Evolutionary conservation across 768 basidiomycete genomes (phyloP).

Genomic region (Scleroderma citrinum): DNA sequence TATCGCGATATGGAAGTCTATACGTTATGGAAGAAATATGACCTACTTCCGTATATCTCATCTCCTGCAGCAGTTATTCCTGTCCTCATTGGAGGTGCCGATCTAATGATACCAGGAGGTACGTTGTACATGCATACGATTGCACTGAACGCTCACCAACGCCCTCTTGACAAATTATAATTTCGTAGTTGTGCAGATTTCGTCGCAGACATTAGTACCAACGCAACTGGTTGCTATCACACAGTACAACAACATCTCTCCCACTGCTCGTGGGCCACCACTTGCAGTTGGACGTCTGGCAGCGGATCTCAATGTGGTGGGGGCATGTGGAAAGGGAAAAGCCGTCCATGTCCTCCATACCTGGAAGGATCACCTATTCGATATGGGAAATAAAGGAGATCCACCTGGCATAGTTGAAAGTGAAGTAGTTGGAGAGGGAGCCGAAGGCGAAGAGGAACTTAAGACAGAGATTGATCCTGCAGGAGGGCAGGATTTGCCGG

Average conservation of each 20-base stretch:
- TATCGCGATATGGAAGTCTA: slow-evolving; percentile 41
- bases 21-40: slow-evolving; percentile 70
- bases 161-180: slow-evolving; percentile 1
- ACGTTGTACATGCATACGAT: slow-evolving; percentile 20
- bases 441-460: slow-evolving; percentile 7
- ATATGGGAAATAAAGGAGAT: slow-evolving; percentile 59
- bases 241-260: slow-evolving; percentile 36
- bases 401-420: slow-evolving; percentile 41
- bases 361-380: slow-evolving; percentile 74
- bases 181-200: slow-evolving; percentile 50
- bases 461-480: slow-evolving; percentile 2
- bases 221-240: slow-evolving; percentile 60
- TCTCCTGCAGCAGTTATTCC: slow-evolving; percentile 70
- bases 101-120: slow-evolving; percentile 88
- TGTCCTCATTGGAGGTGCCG: slow-evolving; percentile 69
- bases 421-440: slow-evolving; percentile 7
- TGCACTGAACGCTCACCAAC: neutral
- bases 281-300: slow-evolving; percentile 76
- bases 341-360: slow-evolving; percentile 68
- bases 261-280: slow-evolving; percentile 36
- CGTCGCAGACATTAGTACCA: slow-evolving; percentile 32
- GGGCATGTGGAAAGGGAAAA: slow-evolving; percentile 62
- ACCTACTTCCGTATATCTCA: slow-evolving; percentile 63
- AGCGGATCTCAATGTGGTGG: slow-evolving; percentile 43
- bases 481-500: slow-evolving; percentile 5